phyloP scores from a whole-genome alignment of 2,329 filamentous ascomycete species.

The Cladorrhinum sp. region DNA sequence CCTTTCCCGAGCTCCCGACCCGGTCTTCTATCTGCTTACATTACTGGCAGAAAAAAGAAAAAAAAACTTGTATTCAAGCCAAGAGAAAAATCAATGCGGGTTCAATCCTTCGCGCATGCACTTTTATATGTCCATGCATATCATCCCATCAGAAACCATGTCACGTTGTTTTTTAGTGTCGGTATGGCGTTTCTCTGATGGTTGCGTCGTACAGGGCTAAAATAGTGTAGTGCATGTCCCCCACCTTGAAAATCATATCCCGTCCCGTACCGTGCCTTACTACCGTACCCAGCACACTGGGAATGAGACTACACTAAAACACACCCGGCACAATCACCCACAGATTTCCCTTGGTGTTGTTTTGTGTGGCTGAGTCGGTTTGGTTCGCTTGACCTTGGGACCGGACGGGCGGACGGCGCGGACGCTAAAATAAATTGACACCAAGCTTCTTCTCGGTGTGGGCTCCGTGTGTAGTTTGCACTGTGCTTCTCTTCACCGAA shows the following conservation, averaged over 20 bases:
- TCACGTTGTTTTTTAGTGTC: not conserved
- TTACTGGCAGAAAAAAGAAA: no score
- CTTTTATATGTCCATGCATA: not conserved
- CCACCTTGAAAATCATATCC: not conserved
- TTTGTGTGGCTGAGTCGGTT: not conserved
- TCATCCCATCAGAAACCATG: not conserved
- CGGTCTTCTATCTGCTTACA: no score
- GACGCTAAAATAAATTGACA: not conserved
- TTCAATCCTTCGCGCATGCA: no score
- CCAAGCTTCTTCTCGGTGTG: no score
- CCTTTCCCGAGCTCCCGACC: no score
- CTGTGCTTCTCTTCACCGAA: not conserved
- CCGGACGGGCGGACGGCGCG: no score
- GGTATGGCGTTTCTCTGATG: conserved; percentile 1
- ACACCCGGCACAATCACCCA: not conserved
- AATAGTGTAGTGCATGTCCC: not conserved
- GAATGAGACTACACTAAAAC: not conserved
- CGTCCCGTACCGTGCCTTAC: not conserved
- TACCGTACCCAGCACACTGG: not conserved
- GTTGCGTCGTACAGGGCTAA: conserved; percentile 12
- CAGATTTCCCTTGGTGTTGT: not conserved
- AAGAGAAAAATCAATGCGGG: no score
- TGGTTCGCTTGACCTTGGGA: no score
- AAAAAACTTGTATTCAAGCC: no score
- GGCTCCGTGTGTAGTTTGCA: not conserved